Evolutionary conservation across 352 stramenopile genomes (phyloP).

Genomic region (Phytopythium litorale): DNA sequence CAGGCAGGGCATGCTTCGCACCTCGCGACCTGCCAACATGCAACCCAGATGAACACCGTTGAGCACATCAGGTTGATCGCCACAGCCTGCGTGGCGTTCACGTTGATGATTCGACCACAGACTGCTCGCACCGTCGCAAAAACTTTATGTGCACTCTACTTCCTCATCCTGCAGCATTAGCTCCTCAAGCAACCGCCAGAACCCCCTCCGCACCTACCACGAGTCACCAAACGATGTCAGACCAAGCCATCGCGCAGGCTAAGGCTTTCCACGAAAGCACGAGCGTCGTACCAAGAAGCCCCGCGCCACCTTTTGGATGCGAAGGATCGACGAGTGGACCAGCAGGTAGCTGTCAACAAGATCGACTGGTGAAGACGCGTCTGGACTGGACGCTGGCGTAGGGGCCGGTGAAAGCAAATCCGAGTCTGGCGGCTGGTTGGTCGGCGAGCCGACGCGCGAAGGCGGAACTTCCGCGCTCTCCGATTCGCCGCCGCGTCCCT

Average conservation of each 20-base stretch:
- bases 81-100: background rate
- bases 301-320: conserved; percentile 4
- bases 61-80: background rate
- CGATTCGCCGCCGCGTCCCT: background rate
- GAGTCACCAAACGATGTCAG: background rate
- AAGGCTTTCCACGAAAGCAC: background rate
- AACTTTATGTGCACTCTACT: background rate
- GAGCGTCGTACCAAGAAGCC: conserved; percentile 2
- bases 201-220: conserved; percentile 28
- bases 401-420: background rate
- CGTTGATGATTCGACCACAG: background rate
- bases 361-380: background rate
- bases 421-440: background rate
- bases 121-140: background rate
- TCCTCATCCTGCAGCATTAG: conserved; percentile 19
- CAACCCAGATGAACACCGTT: background rate
- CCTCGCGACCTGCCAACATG: background rate
- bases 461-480: background rate
- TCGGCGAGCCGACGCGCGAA: background rate
- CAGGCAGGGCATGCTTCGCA: background rate
- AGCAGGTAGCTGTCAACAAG: background rate
- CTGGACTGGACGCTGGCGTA: too few species aligned
- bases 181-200: conserved; percentile 37
- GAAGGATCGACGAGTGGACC: conserved; percentile 1
- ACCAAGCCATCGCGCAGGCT: background rate